A percentile compares a stretch with the other conserved stretches of the same genome.
These are phyloP conservation scores for Globisporangium middletonii DNA, from an alignment of 352 stramenopile species.

Conservation along the genomic window DNA sequence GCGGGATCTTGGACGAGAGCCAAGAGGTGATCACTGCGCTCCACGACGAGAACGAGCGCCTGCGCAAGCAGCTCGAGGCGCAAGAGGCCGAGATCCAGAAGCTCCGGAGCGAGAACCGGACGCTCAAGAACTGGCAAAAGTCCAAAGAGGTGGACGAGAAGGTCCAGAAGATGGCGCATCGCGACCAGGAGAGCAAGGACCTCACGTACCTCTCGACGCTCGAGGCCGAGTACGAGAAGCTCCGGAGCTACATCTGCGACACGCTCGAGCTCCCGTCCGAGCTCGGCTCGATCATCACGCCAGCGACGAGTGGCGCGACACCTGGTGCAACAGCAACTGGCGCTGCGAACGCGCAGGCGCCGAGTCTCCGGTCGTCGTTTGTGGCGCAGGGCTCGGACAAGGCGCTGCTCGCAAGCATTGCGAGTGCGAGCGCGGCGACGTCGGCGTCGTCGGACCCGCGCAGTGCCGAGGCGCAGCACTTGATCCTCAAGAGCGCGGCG, in stretches of 20 bases:
- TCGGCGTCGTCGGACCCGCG: constrained; percentile 33
- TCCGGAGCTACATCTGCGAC: constrained; percentile 76
- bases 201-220: constrained; percentile 74
- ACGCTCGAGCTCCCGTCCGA: constrained; percentile 68
- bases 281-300: constrained; percentile 14
- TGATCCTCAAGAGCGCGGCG: constrained; percentile 67
- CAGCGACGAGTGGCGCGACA: constrained; percentile 10
- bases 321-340: background rate
- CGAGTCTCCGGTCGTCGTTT: constrained; percentile 10
- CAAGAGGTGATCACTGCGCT: constrained; percentile 85
- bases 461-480: constrained; percentile 48
- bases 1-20: constrained; percentile 77
- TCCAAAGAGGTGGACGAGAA: constrained; percentile 85
- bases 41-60: constrained; percentile 75
- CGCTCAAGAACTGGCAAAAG: constrained; percentile 79
- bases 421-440: background rate
- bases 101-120: constrained; percentile 76
- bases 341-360: background rate
- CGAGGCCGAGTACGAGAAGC: constrained; percentile 80
- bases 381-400: constrained; percentile 12
- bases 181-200: constrained; percentile 82
- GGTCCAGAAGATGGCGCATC: constrained; percentile 80
- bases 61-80: constrained; percentile 66
- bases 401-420: constrained; percentile 9
- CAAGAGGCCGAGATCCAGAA: constrained; percentile 71